phyloP scores from a whole-genome alignment of 495 filamentous ascomycete genomes.

The Podospora comata region DNA sequence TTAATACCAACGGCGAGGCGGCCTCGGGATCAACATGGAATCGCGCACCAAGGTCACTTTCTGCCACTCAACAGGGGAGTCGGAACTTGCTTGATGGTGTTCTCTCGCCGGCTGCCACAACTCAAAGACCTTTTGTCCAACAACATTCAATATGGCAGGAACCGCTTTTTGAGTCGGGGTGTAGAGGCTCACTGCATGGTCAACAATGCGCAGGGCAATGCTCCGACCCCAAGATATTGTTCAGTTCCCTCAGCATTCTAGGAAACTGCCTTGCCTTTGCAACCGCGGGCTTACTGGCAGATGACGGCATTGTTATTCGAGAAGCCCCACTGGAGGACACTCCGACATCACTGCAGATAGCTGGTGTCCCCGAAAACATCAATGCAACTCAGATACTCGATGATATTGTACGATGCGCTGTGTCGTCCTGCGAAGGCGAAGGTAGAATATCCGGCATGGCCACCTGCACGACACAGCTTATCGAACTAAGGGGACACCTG shows the following conservation, averaged over 20 bases:
- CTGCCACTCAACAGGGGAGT: not conserved
- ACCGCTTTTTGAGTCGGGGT: not conserved
- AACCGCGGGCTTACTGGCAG: not conserved
- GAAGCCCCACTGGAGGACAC: not conserved
- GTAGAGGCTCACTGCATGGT: not conserved
- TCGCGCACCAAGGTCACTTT: not conserved
- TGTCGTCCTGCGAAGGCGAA: constrained; percentile 2
- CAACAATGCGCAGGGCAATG: not conserved
- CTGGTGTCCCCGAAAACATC: not conserved
- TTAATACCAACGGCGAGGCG: not conserved
- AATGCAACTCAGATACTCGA: constrained; percentile 4
- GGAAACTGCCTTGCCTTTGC: constrained; percentile 1
- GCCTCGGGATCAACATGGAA: not conserved
- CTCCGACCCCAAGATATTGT: not conserved
- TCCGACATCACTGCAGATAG: not conserved
- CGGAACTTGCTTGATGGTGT: not conserved
- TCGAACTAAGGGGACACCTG: not conserved
- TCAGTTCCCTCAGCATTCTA: constrained; percentile 1
- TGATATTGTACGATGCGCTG: constrained; percentile 4
- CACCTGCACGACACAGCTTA: not conserved
- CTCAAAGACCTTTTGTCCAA: not conserved
- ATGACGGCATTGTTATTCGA: not conserved
- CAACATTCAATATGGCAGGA: not conserved
- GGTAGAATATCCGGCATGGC: not conserved
- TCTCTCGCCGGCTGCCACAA: not conserved